Conservation (phyloP, 768 basidiomycete genomes). For the Psilocybe cubensis region DNA sequence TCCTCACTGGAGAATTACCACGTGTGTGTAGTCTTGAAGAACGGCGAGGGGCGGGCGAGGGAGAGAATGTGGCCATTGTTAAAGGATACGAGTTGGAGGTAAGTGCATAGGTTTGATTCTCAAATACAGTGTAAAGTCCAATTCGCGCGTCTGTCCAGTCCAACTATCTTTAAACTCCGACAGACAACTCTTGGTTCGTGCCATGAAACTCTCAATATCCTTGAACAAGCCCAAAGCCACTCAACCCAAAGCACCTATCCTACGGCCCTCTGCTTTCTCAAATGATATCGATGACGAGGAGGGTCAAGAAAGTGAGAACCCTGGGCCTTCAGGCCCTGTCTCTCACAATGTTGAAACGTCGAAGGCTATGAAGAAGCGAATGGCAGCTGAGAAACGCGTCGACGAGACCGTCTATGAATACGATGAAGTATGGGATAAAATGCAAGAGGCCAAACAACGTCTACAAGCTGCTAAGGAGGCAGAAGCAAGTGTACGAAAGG, state of each 20-base stretch:
- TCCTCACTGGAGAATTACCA: constrained; percentile 23
- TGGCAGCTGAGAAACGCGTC: constrained; percentile 78
- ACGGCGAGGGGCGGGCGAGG: constrained; percentile 62
- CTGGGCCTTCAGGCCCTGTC: constrained; percentile 56
- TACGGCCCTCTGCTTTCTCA: constrained; percentile 65
- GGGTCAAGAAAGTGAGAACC: constrained; percentile 45
- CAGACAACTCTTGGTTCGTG: constrained; percentile 20
- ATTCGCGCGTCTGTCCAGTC: background rate
- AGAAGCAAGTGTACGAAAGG: constrained; percentile 81
- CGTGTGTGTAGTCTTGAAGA: constrained; percentile 40
- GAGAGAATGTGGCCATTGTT: constrained; percentile 62
- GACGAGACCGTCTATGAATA: constrained; percentile 91
- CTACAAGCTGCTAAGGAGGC: constrained; percentile 79
- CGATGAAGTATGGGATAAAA: constrained; percentile 94
- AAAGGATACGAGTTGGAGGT: background rate
- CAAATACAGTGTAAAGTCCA: background rate
- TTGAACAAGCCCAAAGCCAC: constrained; percentile 65
- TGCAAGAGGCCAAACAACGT: constrained; percentile 82
- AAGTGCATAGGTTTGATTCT: background rate
- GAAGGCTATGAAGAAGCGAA: constrained; percentile 67
- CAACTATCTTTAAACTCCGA: constrained; percentile 36
- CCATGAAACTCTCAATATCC: constrained; percentile 92
- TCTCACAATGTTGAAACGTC: constrained; percentile 65
- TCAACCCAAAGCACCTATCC: constrained; percentile 47
- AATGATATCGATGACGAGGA: constrained; percentile 67